phyloP scores from a whole-genome alignment of 805 yeast genomes.

The Ogataea haglerorum region DNA sequence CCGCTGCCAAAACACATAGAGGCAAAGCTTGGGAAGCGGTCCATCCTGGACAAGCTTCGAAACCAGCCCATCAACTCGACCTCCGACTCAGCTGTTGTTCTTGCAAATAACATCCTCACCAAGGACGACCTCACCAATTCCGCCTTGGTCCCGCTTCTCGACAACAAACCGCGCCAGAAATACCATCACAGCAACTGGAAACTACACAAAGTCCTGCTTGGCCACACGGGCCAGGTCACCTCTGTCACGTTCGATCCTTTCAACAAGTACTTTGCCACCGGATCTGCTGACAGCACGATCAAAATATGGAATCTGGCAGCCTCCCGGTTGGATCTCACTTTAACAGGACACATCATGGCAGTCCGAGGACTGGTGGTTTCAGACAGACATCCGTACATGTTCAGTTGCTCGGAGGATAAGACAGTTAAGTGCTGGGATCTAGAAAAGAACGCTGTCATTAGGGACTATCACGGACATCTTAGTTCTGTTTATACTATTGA shows the following conservation, averaged over 20 bases:
- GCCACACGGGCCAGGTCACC: constrained; percentile 93
- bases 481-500: constrained; percentile 84
- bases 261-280: constrained; percentile 89
- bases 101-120: constrained; percentile 5
- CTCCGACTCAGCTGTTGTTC: constrained; percentile 10
- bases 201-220: constrained; percentile 68
- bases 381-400: constrained; percentile 77
- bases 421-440: constrained; percentile 94
- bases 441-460: constrained; percentile 73
- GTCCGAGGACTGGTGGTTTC: constrained; percentile 77
- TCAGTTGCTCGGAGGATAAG: constrained; percentile 91
- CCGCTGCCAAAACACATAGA: constrained; percentile 5
- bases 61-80: neutral
- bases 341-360: constrained; percentile 90
- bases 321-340: constrained; percentile 64
- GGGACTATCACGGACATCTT: constrained; percentile 92
- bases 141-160: constrained; percentile 24
- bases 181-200: constrained; percentile 66
- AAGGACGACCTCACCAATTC: constrained; percentile 17
- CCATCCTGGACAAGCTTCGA: constrained; percentile 7
- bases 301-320: constrained; percentile 88
- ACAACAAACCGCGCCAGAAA: constrained; percentile 19
- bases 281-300: constrained; percentile 83
- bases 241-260: constrained; percentile 81
- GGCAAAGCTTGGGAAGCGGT: constrained; percentile 3